These are phyloP conservation scores for Talaromyces nanjingensis DNA, from an alignment of 495 filamentous ascomycete genomes.

Conservation along the genomic window DNA sequence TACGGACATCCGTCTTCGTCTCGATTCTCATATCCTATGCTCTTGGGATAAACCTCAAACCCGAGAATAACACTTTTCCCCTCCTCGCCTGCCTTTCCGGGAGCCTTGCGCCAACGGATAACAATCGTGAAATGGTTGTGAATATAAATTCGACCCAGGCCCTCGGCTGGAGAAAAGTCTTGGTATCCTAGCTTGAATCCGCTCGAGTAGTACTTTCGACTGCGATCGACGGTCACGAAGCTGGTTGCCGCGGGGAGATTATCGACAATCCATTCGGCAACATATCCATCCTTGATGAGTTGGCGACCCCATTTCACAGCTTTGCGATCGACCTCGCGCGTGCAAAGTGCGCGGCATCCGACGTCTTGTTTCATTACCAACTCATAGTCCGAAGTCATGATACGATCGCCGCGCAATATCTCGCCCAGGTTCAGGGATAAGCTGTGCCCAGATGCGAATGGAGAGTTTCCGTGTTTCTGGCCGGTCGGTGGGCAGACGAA, in stretches of 20 bases:
- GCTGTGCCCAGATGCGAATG: constrained; percentile 71
- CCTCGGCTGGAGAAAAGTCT: constrained; percentile 54
- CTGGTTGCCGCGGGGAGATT: constrained; percentile 90
- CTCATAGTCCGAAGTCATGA: constrained; percentile 83
- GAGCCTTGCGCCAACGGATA: constrained; percentile 72
- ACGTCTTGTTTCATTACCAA: constrained; percentile 74
- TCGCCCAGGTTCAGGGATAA: constrained; percentile 90
- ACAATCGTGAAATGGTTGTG: constrained; percentile 92
- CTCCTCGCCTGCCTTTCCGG: constrained; percentile 57
- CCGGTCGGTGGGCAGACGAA: constrained; percentile 85
- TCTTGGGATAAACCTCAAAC: constrained; percentile 91
- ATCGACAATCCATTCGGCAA: constrained; percentile 94
- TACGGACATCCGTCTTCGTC: constrained; percentile 58
- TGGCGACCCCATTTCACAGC: constrained; percentile 66
- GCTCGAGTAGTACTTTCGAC: constrained; percentile 84
- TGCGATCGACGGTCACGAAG: constrained; percentile 86
- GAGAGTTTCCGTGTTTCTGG: constrained; percentile 57
- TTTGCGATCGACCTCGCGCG: constrained; percentile 51
- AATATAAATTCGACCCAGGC: constrained; percentile 64
- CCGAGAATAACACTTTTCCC: constrained; percentile 82
- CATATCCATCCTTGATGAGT: constrained; percentile 76
- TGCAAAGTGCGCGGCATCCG: constrained; percentile 72
- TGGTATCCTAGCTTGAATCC: constrained; percentile 91
- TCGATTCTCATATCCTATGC: constrained; percentile 57
- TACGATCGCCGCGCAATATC: constrained; percentile 85